Base-by-base conservation (phyloP, 2,329 filamentous ascomycete genomes). In the Periconia sp. region DNA sequence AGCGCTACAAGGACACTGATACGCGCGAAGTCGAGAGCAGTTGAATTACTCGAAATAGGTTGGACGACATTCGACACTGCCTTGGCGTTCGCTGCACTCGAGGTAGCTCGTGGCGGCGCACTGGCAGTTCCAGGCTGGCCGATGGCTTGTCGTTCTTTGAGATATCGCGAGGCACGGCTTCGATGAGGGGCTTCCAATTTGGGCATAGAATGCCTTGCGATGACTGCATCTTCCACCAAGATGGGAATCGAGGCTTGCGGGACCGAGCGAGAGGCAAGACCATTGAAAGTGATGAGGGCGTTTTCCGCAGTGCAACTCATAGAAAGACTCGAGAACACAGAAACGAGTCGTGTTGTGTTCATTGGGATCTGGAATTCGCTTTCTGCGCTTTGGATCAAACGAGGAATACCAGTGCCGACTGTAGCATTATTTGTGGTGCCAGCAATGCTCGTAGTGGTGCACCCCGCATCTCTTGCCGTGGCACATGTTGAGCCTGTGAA, bases 281-380 rank as follows among this genome's bases (percentile, higher is more conserved):
- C 88, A 61, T 90, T 84, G 71, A 97, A 96, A 0, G 90, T 91
- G 15, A 97, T 88, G 3, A 99, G 81, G 0, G 91, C 88, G 65
- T 97, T 97, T 71, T 97, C 89, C 0, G 87, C 85, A 9, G 85
- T 85, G 73, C 94, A 99, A 50, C 89, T 92, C 15, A 96, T 78
- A 59, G 88, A 88, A 31, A 83, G 84, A 6, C 81, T 76, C 65
- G 89, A 93, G 72, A 97, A 90, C 45, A 91, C 83, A 1, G 87
- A 85, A 51, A 96, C 76, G 48, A 97, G 83, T 8, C 81, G 81
- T 1, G 84, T 84, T 3, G 84, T 81, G 43, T 89, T 85, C 1
- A 99, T 82, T 0, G 90, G 84, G 44, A 99, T 83, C 2, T 86
- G 87, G 74, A 90, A 97, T 61, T 90, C 89, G 19, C 75, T 68